Evolutionary conservation across 1,139 yeast species (phyloP).

Genomic region (Pichia sp.): DNA sequence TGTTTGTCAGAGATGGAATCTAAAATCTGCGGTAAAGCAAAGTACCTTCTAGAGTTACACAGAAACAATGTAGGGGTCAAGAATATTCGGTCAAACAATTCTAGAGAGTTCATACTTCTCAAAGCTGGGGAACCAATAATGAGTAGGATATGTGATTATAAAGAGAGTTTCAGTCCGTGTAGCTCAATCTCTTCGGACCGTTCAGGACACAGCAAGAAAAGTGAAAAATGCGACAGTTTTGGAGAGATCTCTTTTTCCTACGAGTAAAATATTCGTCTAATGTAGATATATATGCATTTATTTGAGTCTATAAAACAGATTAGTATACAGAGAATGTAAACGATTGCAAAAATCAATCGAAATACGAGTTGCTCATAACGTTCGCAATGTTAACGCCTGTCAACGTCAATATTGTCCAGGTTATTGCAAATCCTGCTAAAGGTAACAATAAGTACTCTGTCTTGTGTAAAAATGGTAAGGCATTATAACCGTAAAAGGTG

Average conservation of each 20-base stretch:
- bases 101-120: not conserved
- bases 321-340: not conserved
- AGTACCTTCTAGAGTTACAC: not conserved
- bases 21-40: slow-evolving; percentile 1
- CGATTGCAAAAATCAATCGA: slow-evolving; percentile 31
- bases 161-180: not conserved
- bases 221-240: not conserved
- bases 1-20: not conserved
- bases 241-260: not conserved
- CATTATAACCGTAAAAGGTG: slow-evolving; percentile 83
- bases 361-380: slow-evolving; percentile 64
- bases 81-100: not conserved
- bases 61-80: not conserved
- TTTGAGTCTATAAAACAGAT: slow-evolving; percentile 1
- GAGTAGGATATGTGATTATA: not conserved
- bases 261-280: not conserved
- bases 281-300: not conserved
- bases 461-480: slow-evolving; percentile 69
- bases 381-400: slow-evolving; percentile 70
- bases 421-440: slow-evolving; percentile 52
- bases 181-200: not conserved
- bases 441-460: slow-evolving; percentile 54
- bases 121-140: not conserved
- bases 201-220: not conserved
- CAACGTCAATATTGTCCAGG: slow-evolving; percentile 53